Percentiles rank a stretch among this genome's conserved stretches.
Evolutionary conservation across 441 rosid genomes (phyloP).

Genomic region (Gossypium davidsonii): DNA sequence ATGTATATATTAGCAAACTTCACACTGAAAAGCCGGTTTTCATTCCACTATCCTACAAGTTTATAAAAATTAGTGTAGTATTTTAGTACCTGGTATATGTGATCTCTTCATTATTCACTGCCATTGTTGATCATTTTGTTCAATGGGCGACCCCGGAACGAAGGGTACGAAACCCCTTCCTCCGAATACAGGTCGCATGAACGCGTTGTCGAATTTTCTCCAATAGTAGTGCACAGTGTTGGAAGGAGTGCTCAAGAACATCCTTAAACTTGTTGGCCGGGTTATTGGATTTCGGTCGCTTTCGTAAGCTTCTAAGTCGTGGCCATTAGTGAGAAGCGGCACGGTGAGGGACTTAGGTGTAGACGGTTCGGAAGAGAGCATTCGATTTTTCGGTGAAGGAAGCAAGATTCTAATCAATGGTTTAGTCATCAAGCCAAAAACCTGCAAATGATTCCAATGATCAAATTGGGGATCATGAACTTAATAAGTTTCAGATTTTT

Average conservation of each 20-base stretch:
- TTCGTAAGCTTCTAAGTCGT: conserved; percentile 28
- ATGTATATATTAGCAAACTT: not conserved
- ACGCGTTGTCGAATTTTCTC: conserved; percentile 60
- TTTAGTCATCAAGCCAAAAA: conserved; percentile 77
- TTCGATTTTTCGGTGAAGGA: conserved; percentile 42
- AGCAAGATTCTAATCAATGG: conserved; percentile 68
- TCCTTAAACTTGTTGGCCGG: conserved; percentile 31
- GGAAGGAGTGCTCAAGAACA: conserved; percentile 56
- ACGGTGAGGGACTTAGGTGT: conserved; percentile 42
- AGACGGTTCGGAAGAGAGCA: conserved; percentile 42
- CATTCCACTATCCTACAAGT: conserved; percentile 1
- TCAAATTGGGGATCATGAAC: not conserved
- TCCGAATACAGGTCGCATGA: conserved; percentile 84
- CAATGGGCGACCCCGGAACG: conserved; percentile 58
- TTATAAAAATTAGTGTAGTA: not conserved
- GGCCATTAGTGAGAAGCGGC: conserved; percentile 42
- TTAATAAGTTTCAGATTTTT: not conserved
- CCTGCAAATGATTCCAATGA: conserved; percentile 36
- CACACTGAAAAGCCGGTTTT: not conserved
- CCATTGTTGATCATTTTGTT: conserved; percentile 35
- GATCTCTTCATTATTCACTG: conserved; percentile 13
- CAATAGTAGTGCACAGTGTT: conserved; percentile 66
- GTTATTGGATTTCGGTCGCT: conserved; percentile 23
- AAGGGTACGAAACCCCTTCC: conserved; percentile 65
- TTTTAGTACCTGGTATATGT: conserved; percentile 8